A percentile compares a stretch with the other conserved stretches of the same genome.
These are phyloP conservation scores for Penicillium polonicum DNA, from an alignment of 2,329 filamentous ascomycete genomes.

Conservation along the genomic window DNA sequence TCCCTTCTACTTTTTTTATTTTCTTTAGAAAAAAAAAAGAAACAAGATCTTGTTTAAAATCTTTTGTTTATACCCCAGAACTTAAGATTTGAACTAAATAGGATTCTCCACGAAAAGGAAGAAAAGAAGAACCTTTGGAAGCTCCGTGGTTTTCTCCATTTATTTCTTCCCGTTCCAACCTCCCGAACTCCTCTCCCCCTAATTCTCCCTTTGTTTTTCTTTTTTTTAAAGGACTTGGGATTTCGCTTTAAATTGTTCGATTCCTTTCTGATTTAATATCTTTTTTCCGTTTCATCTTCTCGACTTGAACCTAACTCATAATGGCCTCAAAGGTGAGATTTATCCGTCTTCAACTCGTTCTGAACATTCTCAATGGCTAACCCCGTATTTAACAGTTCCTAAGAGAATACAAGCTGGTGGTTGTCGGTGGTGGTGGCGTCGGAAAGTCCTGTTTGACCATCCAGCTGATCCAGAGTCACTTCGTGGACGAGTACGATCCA, in stretches of 20 bases:
- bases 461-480: constrained; percentile 92
- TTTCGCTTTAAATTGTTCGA: constrained; percentile 3
- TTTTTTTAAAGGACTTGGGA: constrained; percentile 8
- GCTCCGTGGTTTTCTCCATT: constrained; percentile 4
- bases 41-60: background rate
- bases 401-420: constrained; percentile 92
- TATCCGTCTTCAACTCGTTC: background rate
- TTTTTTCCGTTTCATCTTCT: constrained; percentile 3
- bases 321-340: constrained; percentile 29
- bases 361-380: background rate
- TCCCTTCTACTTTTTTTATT: background rate
- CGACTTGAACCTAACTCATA: constrained; percentile 13
- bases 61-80: constrained; percentile 7
- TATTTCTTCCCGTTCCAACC: constrained; percentile 14
- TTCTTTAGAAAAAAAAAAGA: background rate
- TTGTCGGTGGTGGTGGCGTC: constrained; percentile 95
- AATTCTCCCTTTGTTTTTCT: constrained; percentile 17
- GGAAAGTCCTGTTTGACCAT: constrained; percentile 99
- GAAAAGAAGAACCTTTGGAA: background rate
- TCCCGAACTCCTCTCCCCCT: constrained; percentile 16
- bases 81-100: background rate
- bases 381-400: constrained; percentile 60
- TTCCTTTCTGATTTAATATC: constrained; percentile 13
- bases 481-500: constrained; percentile 98
- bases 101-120: background rate